Conservation (phyloP, 164 flowering plant genomes). For the Magnolia kwangsiensis region DNA sequence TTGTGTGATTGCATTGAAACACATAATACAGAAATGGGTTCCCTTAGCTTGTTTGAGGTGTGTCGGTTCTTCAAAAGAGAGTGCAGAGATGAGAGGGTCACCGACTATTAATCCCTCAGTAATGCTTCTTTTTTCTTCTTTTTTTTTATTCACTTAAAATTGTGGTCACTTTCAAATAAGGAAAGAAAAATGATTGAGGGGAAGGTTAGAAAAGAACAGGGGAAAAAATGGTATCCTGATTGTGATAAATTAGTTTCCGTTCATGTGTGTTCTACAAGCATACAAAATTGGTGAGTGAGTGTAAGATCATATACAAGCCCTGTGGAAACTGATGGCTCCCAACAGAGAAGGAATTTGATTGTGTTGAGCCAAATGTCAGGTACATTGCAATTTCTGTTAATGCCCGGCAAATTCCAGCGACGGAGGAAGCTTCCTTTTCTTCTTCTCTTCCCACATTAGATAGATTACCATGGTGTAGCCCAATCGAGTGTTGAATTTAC, state of each 20-base stretch:
- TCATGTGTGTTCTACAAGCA: neutral
- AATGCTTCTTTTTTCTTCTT: no score
- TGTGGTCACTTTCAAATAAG: no score
- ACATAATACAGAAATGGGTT: no score
- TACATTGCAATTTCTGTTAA: slow-evolving; percentile 4
- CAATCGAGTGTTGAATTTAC: no score
- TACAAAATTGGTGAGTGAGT: neutral
- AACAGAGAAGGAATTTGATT: slow-evolving; percentile 8
- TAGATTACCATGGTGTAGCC: no score
- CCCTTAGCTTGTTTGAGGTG: no score
- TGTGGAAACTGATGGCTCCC: slow-evolving; percentile 8
- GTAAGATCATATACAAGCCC: slow-evolving; percentile 15
- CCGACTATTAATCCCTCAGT: no score
- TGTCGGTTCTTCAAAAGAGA: no score
- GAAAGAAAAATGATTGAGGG: no score
- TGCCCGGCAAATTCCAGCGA: neutral
- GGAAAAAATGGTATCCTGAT: neutral
- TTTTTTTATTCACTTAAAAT: no score
- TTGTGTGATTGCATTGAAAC: no score
- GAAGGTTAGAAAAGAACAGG: neutral
- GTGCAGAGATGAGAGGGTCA: no score
- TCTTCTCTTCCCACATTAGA: neutral
- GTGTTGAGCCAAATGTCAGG: slow-evolving; percentile 13
- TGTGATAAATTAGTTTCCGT: neutral
- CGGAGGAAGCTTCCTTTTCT: neutral